A percentile compares a stretch with the other conserved stretches of the same genome.
phyloP scores from a whole-genome alignment of 441 rosid species.

The Populus hybrid region DNA sequence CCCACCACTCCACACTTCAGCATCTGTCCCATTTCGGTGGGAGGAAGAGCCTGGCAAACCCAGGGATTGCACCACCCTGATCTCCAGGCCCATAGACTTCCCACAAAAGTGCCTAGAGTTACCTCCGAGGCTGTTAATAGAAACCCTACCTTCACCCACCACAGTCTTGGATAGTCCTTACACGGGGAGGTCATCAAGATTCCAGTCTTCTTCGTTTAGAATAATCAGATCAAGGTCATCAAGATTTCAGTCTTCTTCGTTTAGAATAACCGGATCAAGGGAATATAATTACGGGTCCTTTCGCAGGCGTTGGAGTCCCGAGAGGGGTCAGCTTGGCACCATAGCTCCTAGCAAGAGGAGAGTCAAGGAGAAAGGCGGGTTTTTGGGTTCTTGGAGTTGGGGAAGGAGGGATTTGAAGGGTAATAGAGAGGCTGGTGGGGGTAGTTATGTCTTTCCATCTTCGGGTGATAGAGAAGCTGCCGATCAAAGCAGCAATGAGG shows the following conservation, averaged over 20 bases:
- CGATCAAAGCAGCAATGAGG: slow-evolving; percentile 6
- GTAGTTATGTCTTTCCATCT: slow-evolving; percentile 50
- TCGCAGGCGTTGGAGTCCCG: slow-evolving; percentile 33
- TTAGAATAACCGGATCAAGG: slow-evolving; percentile 31
- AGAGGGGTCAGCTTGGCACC: slow-evolving; percentile 21
- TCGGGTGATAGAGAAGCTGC: slow-evolving; percentile 39
- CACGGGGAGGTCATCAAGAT: slow-evolving; percentile 21
- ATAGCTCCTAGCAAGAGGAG: slow-evolving; percentile 25
- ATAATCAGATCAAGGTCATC: slow-evolving; percentile 17
- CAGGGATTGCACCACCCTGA: slow-evolving; percentile 32
- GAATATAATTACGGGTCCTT: slow-evolving; percentile 45
- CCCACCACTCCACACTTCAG: slow-evolving; percentile 55
- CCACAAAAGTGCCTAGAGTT: slow-evolving; percentile 48
- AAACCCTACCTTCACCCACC: slow-evolving; percentile 42
- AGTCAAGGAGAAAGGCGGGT: slow-evolving; percentile 28
- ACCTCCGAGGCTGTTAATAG: slow-evolving; percentile 65
- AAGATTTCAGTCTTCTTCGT: slow-evolving; percentile 44
- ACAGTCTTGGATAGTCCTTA: slow-evolving; percentile 45
- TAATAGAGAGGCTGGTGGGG: slow-evolving; percentile 42
- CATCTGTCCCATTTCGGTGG: slow-evolving; percentile 83
- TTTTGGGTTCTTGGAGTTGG: slow-evolving; percentile 46
- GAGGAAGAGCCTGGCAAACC: slow-evolving; percentile 91
- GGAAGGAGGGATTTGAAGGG: slow-evolving; percentile 32
- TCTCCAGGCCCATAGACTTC: slow-evolving; percentile 20
- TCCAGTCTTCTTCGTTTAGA: slow-evolving; percentile 50